These are phyloP conservation scores for Backusella tarrabulga DNA, from an alignment of 192 early-diverging fungal genomes.

Conservation along the genomic window DNA sequence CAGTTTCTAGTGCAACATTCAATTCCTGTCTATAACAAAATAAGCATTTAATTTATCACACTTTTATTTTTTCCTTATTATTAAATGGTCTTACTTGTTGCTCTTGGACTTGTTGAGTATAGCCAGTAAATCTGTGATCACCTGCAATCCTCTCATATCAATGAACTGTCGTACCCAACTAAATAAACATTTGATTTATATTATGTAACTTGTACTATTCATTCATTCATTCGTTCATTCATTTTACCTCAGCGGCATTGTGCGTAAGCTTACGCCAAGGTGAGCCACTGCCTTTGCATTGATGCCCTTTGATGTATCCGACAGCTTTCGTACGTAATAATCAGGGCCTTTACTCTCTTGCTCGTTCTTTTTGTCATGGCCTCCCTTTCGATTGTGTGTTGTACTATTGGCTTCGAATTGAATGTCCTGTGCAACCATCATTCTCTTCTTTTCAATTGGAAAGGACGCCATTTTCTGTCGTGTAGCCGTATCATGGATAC, in stretches of 20 bases:
- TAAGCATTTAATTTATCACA: not conserved
- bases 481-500: conserved; percentile 45
- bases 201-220: not conserved
- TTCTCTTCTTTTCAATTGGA: conserved; percentile 53
- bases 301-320: conserved; percentile 32
- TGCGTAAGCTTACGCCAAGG: conserved; percentile 53
- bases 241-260: conserved; percentile 50
- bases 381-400: conserved; percentile 21
- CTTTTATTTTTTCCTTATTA: conserved; percentile 8
- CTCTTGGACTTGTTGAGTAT: conserved; percentile 51
- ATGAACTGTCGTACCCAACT: conserved; percentile 82
- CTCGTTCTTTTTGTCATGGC: conserved; percentile 13
- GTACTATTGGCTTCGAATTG: conserved; percentile 20
- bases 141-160: conserved; percentile 67
- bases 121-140: conserved; percentile 63
- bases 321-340: conserved; percentile 50
- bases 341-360: conserved; percentile 40
- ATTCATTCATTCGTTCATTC: too few relatives aligned
- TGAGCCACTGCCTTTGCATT: conserved; percentile 42
- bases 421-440: conserved; percentile 51
- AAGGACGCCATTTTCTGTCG: conserved; percentile 45
- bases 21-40: conserved; percentile 47
- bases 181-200: not conserved
- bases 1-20: conserved; percentile 71
- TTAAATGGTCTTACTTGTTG: conserved; percentile 43